Conservation (phyloP, 257 asterid species). For the Henckelia pumila region DNA sequence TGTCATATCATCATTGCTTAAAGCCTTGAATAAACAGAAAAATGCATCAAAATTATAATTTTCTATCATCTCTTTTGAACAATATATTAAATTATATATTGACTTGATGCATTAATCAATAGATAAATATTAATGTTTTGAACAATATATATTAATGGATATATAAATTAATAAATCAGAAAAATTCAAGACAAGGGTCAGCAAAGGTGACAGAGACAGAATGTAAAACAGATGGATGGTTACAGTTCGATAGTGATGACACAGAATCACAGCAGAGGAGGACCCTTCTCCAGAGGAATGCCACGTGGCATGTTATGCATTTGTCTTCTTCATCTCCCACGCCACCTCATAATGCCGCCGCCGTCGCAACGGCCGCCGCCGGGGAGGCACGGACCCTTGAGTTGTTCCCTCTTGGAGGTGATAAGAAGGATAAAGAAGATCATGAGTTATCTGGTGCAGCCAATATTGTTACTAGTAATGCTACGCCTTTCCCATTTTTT, state of each 20-base stretch:
- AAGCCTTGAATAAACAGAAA: too few relatives aligned
- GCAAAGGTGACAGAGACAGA: slow-evolving; percentile 12
- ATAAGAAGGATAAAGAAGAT: slow-evolving; percentile 22
- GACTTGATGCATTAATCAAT: neutral
- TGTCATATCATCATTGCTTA: too few relatives aligned
- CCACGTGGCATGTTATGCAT: slow-evolving; percentile 78
- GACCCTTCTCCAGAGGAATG: slow-evolving; percentile 42
- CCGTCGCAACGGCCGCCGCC: neutral
- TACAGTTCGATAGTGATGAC: slow-evolving; percentile 54
- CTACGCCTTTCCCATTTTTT: slow-evolving; percentile 55
- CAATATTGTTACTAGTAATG: too few relatives aligned
- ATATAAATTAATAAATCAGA: too few relatives aligned
- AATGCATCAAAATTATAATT: too few relatives aligned
- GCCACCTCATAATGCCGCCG: slow-evolving; percentile 16
- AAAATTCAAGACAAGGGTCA: slow-evolving; percentile 46
- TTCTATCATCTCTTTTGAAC: too few relatives aligned
- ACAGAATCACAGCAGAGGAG: slow-evolving; percentile 39
- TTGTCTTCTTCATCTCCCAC: slow-evolving; percentile 47
- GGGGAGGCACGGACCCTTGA: neutral
- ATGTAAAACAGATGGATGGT: slow-evolving; percentile 71
- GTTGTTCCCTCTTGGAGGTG: neutral
- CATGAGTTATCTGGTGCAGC: slow-evolving; percentile 14
- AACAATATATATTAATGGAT: too few relatives aligned
- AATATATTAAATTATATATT: neutral
- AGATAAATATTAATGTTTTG: too few relatives aligned